These are phyloP conservation scores for Fagus sylvatica DNA, from an alignment of 306 rosid genomes.

Conservation along the genomic window DNA sequence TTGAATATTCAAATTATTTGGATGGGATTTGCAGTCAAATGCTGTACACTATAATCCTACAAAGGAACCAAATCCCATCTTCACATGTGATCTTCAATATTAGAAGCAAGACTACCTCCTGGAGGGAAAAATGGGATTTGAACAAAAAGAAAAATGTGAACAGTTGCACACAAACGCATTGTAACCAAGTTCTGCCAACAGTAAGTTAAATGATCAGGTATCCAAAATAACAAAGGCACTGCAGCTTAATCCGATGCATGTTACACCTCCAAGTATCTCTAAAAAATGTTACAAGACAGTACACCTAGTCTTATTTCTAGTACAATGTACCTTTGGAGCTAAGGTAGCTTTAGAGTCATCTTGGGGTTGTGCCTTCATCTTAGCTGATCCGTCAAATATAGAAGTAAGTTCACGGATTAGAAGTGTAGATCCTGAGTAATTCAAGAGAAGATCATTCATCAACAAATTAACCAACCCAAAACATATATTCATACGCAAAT, in stretches of 20 bases:
- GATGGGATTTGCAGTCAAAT: neutral
- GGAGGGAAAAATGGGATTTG: neutral
- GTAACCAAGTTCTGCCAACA: neutral
- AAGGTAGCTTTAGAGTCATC: constrained; percentile 71
- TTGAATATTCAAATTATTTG: neutral
- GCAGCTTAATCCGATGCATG: neutral
- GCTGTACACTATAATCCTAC: neutral
- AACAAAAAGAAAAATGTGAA: neutral
- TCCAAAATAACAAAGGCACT: neutral
- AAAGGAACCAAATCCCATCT: neutral
- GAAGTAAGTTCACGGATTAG: constrained; percentile 75
- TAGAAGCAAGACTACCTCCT: neutral
- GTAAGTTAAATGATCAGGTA: neutral
- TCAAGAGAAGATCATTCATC: constrained; percentile 19
- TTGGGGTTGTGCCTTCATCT: constrained; percentile 63
- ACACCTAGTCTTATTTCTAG: constrained; percentile 1
- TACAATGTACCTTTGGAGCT: constrained; percentile 79
- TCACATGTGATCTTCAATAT: neutral
- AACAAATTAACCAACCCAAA: constrained; percentile 6
- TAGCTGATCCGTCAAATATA: constrained; percentile 85
- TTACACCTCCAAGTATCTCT: neutral
- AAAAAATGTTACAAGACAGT: neutral
- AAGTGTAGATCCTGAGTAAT: constrained; percentile 63
- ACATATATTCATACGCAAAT: neutral
- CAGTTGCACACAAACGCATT: neutral